phyloP scores from a whole-genome alignment of 192 early-diverging fungal genomes.

The Backusella tuberculispora region DNA sequence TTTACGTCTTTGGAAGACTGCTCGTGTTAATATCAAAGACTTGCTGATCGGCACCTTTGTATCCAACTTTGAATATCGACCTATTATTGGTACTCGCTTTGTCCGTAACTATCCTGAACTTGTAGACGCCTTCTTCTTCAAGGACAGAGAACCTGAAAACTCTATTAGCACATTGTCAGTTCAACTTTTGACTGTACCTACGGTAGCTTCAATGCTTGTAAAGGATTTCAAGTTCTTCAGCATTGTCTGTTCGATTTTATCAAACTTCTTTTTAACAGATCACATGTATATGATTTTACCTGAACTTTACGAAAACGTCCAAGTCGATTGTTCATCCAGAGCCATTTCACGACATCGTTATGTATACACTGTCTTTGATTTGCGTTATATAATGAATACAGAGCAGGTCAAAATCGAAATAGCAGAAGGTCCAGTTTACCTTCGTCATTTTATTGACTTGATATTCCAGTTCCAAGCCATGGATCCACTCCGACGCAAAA shows the following conservation, averaged over 20 bases:
- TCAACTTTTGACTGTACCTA: constrained; percentile 93
- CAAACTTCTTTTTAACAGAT: constrained; percentile 77
- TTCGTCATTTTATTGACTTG: constrained; percentile 76
- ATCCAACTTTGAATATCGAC: constrained; percentile 78
- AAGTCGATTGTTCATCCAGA: constrained; percentile 67
- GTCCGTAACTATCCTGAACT: constrained; percentile 83
- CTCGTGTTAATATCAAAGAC: constrained; percentile 76
- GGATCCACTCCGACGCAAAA: constrained; percentile 83
- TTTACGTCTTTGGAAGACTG: constrained; percentile 86
- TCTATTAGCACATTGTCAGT: constrained; percentile 91
- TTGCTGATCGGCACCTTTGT: constrained; percentile 88
- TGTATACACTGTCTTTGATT: constrained; percentile 82
- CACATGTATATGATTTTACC: constrained; percentile 57
- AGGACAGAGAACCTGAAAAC: constrained; percentile 88
- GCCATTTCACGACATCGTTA: constrained; percentile 74
- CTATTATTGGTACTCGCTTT: constrained; percentile 69
- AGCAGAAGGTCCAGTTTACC: constrained; percentile 57
- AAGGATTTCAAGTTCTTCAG: constrained; percentile 77
- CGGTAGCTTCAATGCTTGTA: constrained; percentile 81
- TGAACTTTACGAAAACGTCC: constrained; percentile 35
- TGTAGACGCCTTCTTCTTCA: constrained; percentile 76
- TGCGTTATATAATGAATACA: constrained; percentile 70
- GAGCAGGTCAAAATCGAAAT: constrained; percentile 64
- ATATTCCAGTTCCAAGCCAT: constrained; percentile 91
- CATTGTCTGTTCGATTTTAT: constrained; percentile 77